These are phyloP conservation scores for Yamadazyma ubonensis DNA, from an alignment of 805 yeast species.

Conservation along the genomic window DNA sequence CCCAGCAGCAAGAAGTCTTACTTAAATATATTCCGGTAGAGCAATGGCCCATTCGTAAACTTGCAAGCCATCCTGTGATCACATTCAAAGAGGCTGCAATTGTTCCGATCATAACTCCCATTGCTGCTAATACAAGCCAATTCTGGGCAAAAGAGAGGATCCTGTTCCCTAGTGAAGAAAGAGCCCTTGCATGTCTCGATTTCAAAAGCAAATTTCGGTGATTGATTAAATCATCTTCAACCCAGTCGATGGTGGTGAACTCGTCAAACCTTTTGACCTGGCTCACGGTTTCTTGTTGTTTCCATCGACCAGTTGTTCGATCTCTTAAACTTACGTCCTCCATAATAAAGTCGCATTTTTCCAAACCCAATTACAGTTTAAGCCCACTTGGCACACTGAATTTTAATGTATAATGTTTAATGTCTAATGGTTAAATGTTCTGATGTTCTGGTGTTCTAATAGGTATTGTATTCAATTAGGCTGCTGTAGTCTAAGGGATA, in stretches of 20 bases:
- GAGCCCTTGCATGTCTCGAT: constrained; percentile 12
- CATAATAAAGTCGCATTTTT: constrained; percentile 4
- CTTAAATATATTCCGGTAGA: constrained; percentile 64
- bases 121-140: constrained; percentile 72
- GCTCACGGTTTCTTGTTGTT: constrained; percentile 32
- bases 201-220: constrained; percentile 36
- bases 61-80: constrained; percentile 83
- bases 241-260: constrained; percentile 70
- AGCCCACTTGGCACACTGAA: neutral
- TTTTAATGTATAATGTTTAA: no score
- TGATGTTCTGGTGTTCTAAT: no score
- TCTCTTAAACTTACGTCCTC: constrained; percentile 18
- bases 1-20: constrained; percentile 81
- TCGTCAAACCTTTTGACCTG: constrained; percentile 54
- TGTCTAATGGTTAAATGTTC: no score
- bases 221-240: constrained; percentile 55
- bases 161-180: constrained; percentile 22
- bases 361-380: neutral
- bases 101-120: constrained; percentile 76
- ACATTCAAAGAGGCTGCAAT: constrained; percentile 82
- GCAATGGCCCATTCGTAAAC: constrained; percentile 79
- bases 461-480: no score
- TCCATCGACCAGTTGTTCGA: constrained; percentile 37
- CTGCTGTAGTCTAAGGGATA: no score
- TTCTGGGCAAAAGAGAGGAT: constrained; percentile 45